phyloP scores from a whole-genome alignment of 2,329 filamentous ascomycete species.

The Ilyonectria robusta region DNA sequence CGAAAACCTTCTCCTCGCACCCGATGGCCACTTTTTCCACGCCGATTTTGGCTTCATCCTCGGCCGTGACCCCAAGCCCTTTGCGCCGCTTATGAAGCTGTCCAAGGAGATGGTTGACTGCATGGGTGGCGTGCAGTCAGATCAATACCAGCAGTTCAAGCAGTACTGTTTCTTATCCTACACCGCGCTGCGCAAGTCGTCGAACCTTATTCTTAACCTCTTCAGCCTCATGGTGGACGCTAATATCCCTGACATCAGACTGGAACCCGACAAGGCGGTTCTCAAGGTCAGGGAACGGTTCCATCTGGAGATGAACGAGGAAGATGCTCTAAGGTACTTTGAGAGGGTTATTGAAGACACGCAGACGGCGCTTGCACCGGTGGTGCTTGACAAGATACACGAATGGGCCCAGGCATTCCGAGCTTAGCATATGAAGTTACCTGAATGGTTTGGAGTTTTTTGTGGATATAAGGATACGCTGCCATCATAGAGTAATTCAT shows the following conservation, averaged over 20 bases:
- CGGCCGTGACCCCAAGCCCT: constrained; percentile 95
- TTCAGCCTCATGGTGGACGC: constrained; percentile 98
- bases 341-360: constrained; percentile 93
- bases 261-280: constrained; percentile 94
- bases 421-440: constrained; percentile 61
- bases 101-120: constrained; percentile 99
- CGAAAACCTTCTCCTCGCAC: constrained; percentile 92
- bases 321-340: constrained; percentile 90
- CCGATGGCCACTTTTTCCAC: constrained; percentile 96
- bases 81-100: constrained; percentile 96
- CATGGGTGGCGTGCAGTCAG: constrained; percentile 88
- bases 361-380: constrained; percentile 88
- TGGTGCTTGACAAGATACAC: constrained; percentile 95
- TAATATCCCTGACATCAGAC: constrained; percentile 94
- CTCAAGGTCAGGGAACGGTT: constrained; percentile 96
- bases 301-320: constrained; percentile 90
- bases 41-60: constrained; percentile 99
- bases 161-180: constrained; percentile 97
- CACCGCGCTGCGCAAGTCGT: constrained; percentile 89
- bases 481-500: not conserved
- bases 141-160: constrained; percentile 90
- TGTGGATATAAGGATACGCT: not conserved
- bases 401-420: constrained; percentile 93
- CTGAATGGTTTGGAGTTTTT: constrained; percentile 3
- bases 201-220: constrained; percentile 92